Base-by-base conservation (phyloP, 2,329 filamentous ascomycete genomes). In the Hypomyces perniciosus region DNA sequence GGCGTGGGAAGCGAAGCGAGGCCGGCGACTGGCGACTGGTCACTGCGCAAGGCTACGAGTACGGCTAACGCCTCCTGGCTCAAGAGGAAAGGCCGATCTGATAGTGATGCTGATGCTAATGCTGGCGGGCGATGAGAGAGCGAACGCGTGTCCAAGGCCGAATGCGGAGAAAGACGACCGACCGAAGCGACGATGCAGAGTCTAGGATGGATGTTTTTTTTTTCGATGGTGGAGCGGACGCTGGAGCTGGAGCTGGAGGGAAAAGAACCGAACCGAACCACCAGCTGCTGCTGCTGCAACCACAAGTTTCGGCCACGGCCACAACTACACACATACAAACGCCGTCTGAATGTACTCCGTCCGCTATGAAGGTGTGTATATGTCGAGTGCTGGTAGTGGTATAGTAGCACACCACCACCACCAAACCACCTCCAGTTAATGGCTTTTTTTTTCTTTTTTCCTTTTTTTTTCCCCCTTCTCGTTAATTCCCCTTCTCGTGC, bases 131-230 rank as follows among this genome's bases (percentile, higher is more conserved):
- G 20, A 20, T 20, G 20, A 20, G 20, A 20, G 3, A 20, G 20
- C 20, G 20, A 20, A 20, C 20, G 20, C 20, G 20, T 20, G 20
- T 20, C 20, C 20, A 51, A 45, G 57, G 62, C 64, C 64, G 64
- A 66, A 57, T 65, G 62, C 64, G 64, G 64, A 64, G 64, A 42
- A 39, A 38, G 20, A 52, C n/a, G 46, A 35, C 35, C 41, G 12
- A 26, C 12, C 13, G 42, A 29, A 13, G 30, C 37, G 27, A 45
- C 10, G 53, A 45, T 48, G 47, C 13, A 44, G 54, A 43, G 51
- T 46, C 44, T 37, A 50, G 47, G 45, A 33, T 50, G 48, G 33
- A 30, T 34, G 27, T 20, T 39, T 44, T 50, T 39, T 51, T 51
- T 52, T 38, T 35, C 42, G 45, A 45, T 50, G 46, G 51, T 29